These are phyloP conservation scores for Brassica nigra DNA, from an alignment of 345 rosid species.

Conservation along the genomic window DNA sequence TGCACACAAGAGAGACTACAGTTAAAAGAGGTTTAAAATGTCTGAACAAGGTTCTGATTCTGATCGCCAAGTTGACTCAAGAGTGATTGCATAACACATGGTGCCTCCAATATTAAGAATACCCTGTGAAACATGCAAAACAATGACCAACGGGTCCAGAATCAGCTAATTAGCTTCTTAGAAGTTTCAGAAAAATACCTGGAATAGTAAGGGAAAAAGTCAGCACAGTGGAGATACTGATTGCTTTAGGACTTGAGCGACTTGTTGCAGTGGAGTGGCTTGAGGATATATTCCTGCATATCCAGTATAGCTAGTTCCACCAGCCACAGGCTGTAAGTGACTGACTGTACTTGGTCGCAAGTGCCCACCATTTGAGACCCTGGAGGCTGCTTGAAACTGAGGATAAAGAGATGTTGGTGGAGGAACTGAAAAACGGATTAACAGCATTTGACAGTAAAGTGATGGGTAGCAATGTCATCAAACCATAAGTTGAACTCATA, in stretches of 20 bases:
- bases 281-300: constrained; percentile 68
- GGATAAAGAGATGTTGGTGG: constrained; percentile 46
- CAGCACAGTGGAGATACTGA: constrained; percentile 61
- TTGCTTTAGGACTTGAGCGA: constrained; percentile 81
- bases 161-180: constrained; percentile 93
- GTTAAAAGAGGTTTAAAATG: no score
- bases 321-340: constrained; percentile 54
- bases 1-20: background rate
- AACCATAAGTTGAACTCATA: constrained; percentile 45
- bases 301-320: constrained; percentile 86
- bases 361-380: constrained; percentile 43
- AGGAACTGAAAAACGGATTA: constrained; percentile 42
- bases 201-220: constrained; percentile 75
- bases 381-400: constrained; percentile 45
- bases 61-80: constrained; percentile 38
- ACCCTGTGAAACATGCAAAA: constrained; percentile 95
- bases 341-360: constrained; percentile 47
- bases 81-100: constrained; percentile 38
- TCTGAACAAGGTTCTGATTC: constrained; percentile 18
- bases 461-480: constrained; percentile 43
- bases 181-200: constrained; percentile 98
- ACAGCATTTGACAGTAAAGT: constrained; percentile 40
- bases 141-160: constrained; percentile 84
- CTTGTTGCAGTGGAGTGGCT: constrained; percentile 94
- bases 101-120: constrained; percentile 48